Base-by-base conservation (phyloP, 176 grass and related monocot species). In the Triticum dicoccoides region DNA sequence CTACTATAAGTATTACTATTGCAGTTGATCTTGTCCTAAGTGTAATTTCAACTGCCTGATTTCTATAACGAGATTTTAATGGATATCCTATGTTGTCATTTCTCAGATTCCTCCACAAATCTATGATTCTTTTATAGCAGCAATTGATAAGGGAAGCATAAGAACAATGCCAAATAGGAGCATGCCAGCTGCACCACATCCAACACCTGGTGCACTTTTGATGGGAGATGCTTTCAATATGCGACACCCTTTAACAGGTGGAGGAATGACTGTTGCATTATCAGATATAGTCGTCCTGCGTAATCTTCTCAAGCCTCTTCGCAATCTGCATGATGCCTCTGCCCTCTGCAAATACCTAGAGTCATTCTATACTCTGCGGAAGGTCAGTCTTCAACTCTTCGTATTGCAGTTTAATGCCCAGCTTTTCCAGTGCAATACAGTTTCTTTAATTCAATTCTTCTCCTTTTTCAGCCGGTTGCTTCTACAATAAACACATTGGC, bases 161-260 rank as follows among this genome's bases (percentile, higher is more conserved):
- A 94, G 97, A 83, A 96, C 94, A 64, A 93, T 96, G 90, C 94
- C 94, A 65, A 99, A 99, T 66, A 87, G 94, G 79, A 96, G 92
- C 89, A 99, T 99, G 97, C 89, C 94, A 11, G 97, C 97, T 13
- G 92, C 92, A 9, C 97, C 97, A 18, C 97, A 90, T 85, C 92
- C 97, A 13, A 99, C 94, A 11, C 92, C 97, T 65, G 97, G 97
- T 25, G 97, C 97, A 10, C 94, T 99, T 65, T 62, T 99, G 85
- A 96, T 99, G 94, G 97, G 97, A 29, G 97, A 99, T 91, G 97
- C 97, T 15, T 99, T 99, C 90, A 99, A 99, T 61, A 99, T 99
- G 97, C 86, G 97, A 6, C 97, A 99, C 68, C 97, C 97, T 79
- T 85, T 99, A 81, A 99, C 97, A 11, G 97, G 97, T 69, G 97